Conservation (phyloP, 1,139 yeast species). For the Sugiyamaella xylanicola region DNA sequence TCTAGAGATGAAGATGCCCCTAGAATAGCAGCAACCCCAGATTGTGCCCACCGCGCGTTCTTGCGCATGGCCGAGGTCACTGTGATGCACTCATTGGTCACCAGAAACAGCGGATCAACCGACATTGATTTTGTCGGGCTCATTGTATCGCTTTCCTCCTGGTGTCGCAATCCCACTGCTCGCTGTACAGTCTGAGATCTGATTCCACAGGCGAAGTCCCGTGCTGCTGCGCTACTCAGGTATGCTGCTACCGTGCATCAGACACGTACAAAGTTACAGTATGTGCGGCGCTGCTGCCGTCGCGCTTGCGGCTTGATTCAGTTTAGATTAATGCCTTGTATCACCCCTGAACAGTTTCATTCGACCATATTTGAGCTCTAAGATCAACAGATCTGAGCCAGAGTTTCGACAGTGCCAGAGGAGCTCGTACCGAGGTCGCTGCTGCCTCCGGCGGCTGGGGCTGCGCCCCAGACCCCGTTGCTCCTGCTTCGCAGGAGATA, state of each 20-base stretch:
- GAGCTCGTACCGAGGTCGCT: not conserved
- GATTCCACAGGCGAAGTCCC: not conserved
- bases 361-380: too few relatives aligned
- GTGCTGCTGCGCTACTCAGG: not conserved
- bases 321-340: too few relatives aligned
- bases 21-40: conserved; percentile 86
- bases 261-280: too few relatives aligned
- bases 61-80: conserved; percentile 92
- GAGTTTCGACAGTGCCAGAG: not conserved
- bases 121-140: conserved; percentile 35
- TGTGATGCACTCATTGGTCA: conserved; percentile 84
- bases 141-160: not conserved
- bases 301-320: too few relatives aligned
- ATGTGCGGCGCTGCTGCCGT: too few relatives aligned
- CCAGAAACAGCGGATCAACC: conserved; percentile 79
- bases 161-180: not conserved
- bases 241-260: too few relatives aligned
- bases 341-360: too few relatives aligned
- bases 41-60: conserved; percentile 73
- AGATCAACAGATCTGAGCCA: too few relatives aligned
- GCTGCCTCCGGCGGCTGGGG: not conserved
- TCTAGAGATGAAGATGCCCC: conserved; percentile 51
- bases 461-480: not conserved
- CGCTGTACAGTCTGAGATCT: not conserved
- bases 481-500: not conserved